Conservation (phyloP, 2,329 filamentous ascomycete species). For the Stagonosporopsis chrysanthemi region DNA sequence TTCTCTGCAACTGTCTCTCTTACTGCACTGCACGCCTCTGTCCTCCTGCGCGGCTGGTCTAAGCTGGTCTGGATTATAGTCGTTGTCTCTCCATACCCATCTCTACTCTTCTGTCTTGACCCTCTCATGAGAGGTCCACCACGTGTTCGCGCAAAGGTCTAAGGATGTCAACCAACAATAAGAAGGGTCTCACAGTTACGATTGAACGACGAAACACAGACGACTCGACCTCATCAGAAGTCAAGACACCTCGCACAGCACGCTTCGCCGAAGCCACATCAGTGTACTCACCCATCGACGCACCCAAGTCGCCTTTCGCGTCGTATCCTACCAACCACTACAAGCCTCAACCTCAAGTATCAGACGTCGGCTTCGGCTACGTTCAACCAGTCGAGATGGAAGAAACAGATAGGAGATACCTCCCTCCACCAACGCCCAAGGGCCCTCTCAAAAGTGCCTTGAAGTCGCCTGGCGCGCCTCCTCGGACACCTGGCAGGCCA, state of each 20-base stretch:
- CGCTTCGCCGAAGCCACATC: conserved; percentile 83
- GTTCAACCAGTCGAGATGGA: conserved; percentile 68
- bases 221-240: conserved; percentile 51
- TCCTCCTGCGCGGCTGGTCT: conserved; percentile 45
- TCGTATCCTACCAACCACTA: conserved; percentile 63
- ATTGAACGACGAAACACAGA: conserved; percentile 52
- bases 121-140: conserved; percentile 43
- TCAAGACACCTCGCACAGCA: conserved; percentile 74
- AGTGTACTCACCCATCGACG: conserved; percentile 77
- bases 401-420: conserved; percentile 55
- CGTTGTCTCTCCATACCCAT: conserved; percentile 42
- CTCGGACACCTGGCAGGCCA: conserved; percentile 58
- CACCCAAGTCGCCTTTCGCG: conserved; percentile 55
- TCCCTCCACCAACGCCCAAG: conserved; percentile 69
- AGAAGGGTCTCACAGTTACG: conserved; percentile 51
- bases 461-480: conserved; percentile 84
- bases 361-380: conserved; percentile 92
- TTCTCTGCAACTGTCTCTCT: conserved; percentile 40
- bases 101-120: conserved; percentile 21
- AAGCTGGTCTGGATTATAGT: conserved; percentile 51
- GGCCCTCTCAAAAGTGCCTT: conserved; percentile 87
- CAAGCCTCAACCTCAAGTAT: conserved; percentile 72
- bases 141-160: conserved; percentile 43
- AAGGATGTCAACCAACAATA: conserved; percentile 57
- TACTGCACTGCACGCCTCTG: conserved; percentile 28